Evolutionary conservation across 2,329 filamentous ascomycete genomes (phyloP), one percentile per base, ranked within the genome.

Genomic region (Cercospora zeae-maydis): DNA sequence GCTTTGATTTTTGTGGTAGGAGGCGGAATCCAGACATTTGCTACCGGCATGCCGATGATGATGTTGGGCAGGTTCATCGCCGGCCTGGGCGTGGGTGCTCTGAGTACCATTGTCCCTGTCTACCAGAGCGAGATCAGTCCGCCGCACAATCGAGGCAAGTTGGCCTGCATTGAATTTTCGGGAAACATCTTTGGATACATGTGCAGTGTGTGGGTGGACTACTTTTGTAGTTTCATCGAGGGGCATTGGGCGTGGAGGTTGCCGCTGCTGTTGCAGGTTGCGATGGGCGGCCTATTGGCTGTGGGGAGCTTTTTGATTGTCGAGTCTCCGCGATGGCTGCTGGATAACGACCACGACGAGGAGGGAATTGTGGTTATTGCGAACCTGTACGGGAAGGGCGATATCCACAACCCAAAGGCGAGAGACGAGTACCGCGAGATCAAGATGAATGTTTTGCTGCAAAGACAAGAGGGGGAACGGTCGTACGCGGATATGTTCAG

Each of bases 321-420:
- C 68, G 95, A 99, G 79, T 98, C 95, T 27, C 95, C 95, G 49
- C 89, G 93, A 80, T 99, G 95, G 95, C 86, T 99, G 8, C 83
- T 99, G 53, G 95, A 99, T 75, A 96, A 96, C 74, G 95, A 99
- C 71, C 91, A 97, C 73, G 95, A 99, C 73, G 95, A 99, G 76
- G 95, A 99, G 77, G 95, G 95, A 58, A 97, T 99, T 78, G 89
- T 97, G 30, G 95, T 99, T 54, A 98, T 99, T 79, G 95, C 95
- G 63, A 98, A 98, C 75, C 83, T 99, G 6, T 98, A 98, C 73
- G 95, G 95, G 60, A 92, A 90, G 73, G 95, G 95, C 64, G 95
- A 99, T 75, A 93, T 98, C 65, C 93, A 97, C 78, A 91, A 96
- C 75, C 80, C 88, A 63, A 95, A 96, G 77, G 95, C 95, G 1